Evolutionary conservation across 495 filamentous ascomycete genomes (phyloP).

Genomic region (Neurospora sp.): DNA sequence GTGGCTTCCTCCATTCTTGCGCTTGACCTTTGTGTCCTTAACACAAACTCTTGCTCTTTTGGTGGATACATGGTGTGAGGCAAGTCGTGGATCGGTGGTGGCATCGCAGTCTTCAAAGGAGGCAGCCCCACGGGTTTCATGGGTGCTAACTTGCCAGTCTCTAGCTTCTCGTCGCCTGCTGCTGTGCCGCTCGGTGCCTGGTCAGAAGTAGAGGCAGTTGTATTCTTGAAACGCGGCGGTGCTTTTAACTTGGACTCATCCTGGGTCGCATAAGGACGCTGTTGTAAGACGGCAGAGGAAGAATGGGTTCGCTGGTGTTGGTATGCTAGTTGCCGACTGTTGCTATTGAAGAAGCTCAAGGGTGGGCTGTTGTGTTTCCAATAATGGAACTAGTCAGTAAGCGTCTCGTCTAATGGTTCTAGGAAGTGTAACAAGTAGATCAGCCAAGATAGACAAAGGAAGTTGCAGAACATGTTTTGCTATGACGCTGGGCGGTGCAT

Average conservation of each 20-base stretch:
- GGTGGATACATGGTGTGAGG: conserved; percentile 16
- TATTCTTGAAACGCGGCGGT: conserved; percentile 2
- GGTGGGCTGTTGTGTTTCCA: conserved; percentile 8
- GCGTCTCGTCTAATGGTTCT: neutral
- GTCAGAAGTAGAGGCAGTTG: conserved; percentile 2
- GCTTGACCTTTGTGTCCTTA: conserved; percentile 16
- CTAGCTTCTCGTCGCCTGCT: neutral
- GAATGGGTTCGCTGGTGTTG: conserved; percentile 10
- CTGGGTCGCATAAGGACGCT: conserved; percentile 1
- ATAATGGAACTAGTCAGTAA: neutral
- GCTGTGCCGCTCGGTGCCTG: conserved; percentile 2
- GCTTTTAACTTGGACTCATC: conserved; percentile 10
- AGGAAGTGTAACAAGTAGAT: neutral
- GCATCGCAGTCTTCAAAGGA: neutral
- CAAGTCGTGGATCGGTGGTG: conserved; percentile 1
- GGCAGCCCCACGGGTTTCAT: neutral
- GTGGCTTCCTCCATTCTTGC: conserved; percentile 10
- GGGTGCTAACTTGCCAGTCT: neutral
- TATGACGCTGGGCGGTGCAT: neutral
- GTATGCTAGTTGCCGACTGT: neutral
- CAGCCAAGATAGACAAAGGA: neutral
- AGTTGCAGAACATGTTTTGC: neutral
- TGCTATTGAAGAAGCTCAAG: conserved; percentile 10
- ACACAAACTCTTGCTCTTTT: conserved; percentile 17
- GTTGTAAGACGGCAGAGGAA: conserved; percentile 5